Percentiles rank a stretch among this genome's conserved stretches.
Conservation (phyloP, 257 asterid species). For the Paraleonurus japonicus region DNA sequence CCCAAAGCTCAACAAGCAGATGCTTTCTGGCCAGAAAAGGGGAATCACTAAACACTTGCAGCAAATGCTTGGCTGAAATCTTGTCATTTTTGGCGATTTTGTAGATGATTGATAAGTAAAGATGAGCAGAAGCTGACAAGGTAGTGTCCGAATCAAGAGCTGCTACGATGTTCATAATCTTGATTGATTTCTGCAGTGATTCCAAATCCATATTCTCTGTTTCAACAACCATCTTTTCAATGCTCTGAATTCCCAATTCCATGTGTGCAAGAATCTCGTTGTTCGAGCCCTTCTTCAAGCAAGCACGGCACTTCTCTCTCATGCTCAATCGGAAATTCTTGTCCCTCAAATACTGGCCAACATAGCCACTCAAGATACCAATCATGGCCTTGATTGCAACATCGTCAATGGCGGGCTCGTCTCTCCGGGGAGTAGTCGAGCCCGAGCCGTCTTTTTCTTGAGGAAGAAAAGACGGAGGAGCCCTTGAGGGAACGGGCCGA, state of each 20-base stretch:
- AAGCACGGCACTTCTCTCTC: constrained; percentile 52
- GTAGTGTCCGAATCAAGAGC: constrained; percentile 42
- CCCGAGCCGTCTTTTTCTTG: no score
- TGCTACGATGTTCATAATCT: constrained; percentile 43
- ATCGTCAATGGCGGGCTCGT: constrained; percentile 62
- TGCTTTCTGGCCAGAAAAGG: constrained; percentile 69
- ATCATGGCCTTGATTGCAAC: constrained; percentile 65
- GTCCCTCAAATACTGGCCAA: constrained; percentile 52
- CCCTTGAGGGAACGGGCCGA: constrained; percentile 35
- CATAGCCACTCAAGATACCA: constrained; percentile 56
- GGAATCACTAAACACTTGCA: constrained; percentile 57
- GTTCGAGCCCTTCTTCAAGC: constrained; percentile 34
- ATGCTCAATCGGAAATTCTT: constrained; percentile 34
- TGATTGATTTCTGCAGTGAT: constrained; percentile 45
- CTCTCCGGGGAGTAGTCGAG: constrained; percentile 33
- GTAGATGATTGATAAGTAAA: constrained; percentile 66
- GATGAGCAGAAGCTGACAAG: constrained; percentile 62
- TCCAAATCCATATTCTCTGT: constrained; percentile 43
- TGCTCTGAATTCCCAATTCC: constrained; percentile 50
- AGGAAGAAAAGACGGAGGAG: constrained; percentile 40
- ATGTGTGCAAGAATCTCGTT: constrained; percentile 35
- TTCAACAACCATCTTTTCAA: constrained; percentile 48
- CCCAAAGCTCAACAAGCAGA: constrained; percentile 77
- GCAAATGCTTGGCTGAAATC: constrained; percentile 57
- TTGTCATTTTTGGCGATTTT: constrained; percentile 52